Base-by-base conservation (phyloP, 2,329 filamentous ascomycete genomes). In the Botryotinia convoluta region DNA sequence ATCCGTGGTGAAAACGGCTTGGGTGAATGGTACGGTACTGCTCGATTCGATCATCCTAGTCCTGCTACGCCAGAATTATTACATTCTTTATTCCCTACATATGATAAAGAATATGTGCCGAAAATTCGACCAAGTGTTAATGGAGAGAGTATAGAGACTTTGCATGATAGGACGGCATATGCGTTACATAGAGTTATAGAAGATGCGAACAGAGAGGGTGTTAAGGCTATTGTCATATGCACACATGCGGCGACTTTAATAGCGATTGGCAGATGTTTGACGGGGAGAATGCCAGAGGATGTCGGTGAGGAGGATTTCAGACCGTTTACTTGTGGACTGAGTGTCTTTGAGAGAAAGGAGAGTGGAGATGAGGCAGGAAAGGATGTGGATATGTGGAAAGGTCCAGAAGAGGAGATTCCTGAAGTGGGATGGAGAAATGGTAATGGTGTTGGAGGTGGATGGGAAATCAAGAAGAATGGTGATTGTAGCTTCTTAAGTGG, bases 241-340 rank as follows among this genome's bases (percentile, higher is more conserved):
- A 92, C 93, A 1, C 96, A 99, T 84, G 96, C 96, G 1, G 96
- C 96, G 6, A 90, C 91, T 18, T 88, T 98, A 79, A 98, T 99
- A 80, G 92, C 93, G 14, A 88, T 96, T 77, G 95, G 95, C 0
- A 88, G 96, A 59, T 90, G 90, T 1, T 84, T 99, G 78, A 98
- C 95, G 2, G 94, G 94, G 0, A 79, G 82, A 32, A 90, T 95
- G 87, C 95, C 95, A 0, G 87, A 89, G 0, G 89, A 92, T 80
- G 85, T 90, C 44, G 89, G 88, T 12, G 87, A 88, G 70, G 92
- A 96, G 75, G 95, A 98, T 82, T 98, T 97, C 81, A 85, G 87
- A 74, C 93, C 93, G 74, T 97, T 91, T 81, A 97, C 94, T 2
- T 95, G 93, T 79, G 91, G 93, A 0, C 81, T 97, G 78, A 94